Evolutionary conservation across 2,329 filamentous ascomycete genomes (phyloP).

Genomic region (Ceratocystis destructans): DNA sequence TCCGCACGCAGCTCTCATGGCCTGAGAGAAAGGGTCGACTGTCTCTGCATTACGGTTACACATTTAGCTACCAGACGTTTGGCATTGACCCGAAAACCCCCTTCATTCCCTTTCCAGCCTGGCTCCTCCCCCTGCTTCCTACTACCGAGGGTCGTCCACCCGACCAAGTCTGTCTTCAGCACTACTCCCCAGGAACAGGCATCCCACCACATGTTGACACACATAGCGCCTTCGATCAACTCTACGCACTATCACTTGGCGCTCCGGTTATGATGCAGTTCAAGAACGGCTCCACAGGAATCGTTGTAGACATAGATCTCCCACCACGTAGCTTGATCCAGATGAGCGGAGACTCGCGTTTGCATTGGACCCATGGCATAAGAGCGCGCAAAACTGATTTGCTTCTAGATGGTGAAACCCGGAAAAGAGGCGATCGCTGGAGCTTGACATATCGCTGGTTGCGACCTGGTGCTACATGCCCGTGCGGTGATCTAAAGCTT

Average conservation of each 20-base stretch:
- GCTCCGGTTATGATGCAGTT: slow-evolving; percentile 34
- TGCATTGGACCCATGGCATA: slow-evolving; percentile 45
- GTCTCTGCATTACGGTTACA: slow-evolving; percentile 43
- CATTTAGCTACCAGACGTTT: slow-evolving; percentile 46
- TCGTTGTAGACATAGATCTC: slow-evolving; percentile 33
- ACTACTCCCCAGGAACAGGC: slow-evolving; percentile 45
- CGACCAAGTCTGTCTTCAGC: slow-evolving; percentile 46
- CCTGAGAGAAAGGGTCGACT: slow-evolving; percentile 30
- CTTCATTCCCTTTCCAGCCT: slow-evolving; percentile 37
- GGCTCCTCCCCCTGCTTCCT: slow-evolving; percentile 37
- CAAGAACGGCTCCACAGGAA: slow-evolving; percentile 22
- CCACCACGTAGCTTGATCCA: slow-evolving; percentile 37
- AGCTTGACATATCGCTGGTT: slow-evolving; percentile 44
- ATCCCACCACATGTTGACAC: slow-evolving; percentile 50
- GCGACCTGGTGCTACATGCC: slow-evolving; percentile 33
- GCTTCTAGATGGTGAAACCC: slow-evolving; percentile 33
- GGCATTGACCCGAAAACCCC: slow-evolving; percentile 37
- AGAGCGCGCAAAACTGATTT: slow-evolving; percentile 39
- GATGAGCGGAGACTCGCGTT: slow-evolving; percentile 35
- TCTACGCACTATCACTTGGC: slow-evolving; percentile 34
- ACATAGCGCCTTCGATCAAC: slow-evolving; percentile 34
- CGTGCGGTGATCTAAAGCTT: slow-evolving; percentile 36
- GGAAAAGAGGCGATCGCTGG: slow-evolving; percentile 35
- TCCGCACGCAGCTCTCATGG: slow-evolving; percentile 35
- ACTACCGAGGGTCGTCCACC: slow-evolving; percentile 32